Evolutionary conservation across 768 basidiomycete genomes (phyloP).

Genomic region (Termitomyces bulborhizus): DNA sequence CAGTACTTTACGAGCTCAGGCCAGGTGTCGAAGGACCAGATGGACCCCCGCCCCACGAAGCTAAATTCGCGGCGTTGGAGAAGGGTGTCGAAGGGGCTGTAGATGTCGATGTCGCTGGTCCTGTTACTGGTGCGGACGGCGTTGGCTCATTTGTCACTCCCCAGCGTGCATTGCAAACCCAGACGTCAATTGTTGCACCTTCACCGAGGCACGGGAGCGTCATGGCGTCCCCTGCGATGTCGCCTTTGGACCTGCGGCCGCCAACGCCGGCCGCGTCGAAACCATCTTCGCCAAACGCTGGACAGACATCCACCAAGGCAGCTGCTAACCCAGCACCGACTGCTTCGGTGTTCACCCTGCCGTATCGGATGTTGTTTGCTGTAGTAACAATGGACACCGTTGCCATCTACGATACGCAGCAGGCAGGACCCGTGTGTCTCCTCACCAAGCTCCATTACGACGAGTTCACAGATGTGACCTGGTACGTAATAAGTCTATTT

Average conservation of each 20-base stretch:
- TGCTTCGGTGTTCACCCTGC: slow-evolving; percentile 77
- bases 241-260: slow-evolving; percentile 48
- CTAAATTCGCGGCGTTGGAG: slow-evolving; percentile 55
- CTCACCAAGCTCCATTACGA: slow-evolving; percentile 95
- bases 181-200: slow-evolving; percentile 38
- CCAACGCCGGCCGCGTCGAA: slow-evolving; percentile 59
- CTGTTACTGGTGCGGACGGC: slow-evolving; percentile 17
- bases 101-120: slow-evolving; percentile 54
- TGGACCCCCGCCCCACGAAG: slow-evolving; percentile 19
- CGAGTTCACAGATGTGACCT: slow-evolving; percentile 94
- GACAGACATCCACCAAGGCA: slow-evolving; percentile 15
- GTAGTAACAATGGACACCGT: slow-evolving; percentile 96
- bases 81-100: slow-evolving; percentile 57
- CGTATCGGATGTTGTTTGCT: slow-evolving; percentile 92
- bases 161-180: slow-evolving; percentile 26
- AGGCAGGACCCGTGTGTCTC: slow-evolving; percentile 85
- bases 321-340: slow-evolving; percentile 17
- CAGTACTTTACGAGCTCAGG: slow-evolving; percentile 88
- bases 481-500: slow-evolving; percentile 46
- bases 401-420: slow-evolving; percentile 95
- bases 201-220: slow-evolving; percentile 31
- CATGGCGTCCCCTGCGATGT: slow-evolving; percentile 48
- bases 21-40: slow-evolving; percentile 38
- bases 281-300: slow-evolving; percentile 41
- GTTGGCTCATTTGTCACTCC: slow-evolving; percentile 21